Percentiles rank a stretch among this genome's conserved stretches.
Conservation (phyloP, 352 stramenopile genomes). For the Aphanomyces invadans region DNA sequence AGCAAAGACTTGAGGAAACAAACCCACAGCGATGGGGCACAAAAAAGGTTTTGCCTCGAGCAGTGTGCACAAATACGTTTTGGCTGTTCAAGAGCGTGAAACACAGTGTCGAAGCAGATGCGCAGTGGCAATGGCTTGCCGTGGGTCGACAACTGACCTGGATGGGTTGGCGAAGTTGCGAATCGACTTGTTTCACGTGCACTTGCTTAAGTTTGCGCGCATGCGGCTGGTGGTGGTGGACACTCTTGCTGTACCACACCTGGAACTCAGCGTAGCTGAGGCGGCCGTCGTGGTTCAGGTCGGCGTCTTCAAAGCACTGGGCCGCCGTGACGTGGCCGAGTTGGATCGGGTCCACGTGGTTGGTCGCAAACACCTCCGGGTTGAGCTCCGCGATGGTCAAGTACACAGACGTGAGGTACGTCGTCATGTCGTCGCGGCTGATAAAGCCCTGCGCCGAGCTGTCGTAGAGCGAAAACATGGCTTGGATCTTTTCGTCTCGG, state of each 20-base stretch:
- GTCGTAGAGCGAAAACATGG: conserved; percentile 82
- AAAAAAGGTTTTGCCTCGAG: no score
- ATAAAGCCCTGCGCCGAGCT: conserved; percentile 77
- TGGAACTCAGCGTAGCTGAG: conserved; percentile 38
- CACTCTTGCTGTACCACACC: conserved; percentile 54
- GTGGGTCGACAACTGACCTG: no score
- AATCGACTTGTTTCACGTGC: conserved; percentile 37
- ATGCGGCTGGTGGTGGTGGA: conserved; percentile 34
- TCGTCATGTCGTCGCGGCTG: conserved; percentile 69
- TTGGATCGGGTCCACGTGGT: conserved; percentile 26
- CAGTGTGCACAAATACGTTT: no score
- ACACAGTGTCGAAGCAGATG: no score
- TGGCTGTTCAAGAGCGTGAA: no score
- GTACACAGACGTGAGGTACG: conserved; percentile 69
- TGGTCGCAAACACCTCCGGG: conserved; percentile 36
- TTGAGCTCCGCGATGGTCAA: conserved; percentile 49
- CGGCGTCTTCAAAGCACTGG: conserved; percentile 30
- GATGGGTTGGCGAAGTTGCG: conserved; percentile 51
- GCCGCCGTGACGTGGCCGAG: conserved; percentile 24
- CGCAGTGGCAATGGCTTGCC: no score
- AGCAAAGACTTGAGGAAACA: conserved; percentile 31
- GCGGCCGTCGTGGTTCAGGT: conserved; percentile 28
- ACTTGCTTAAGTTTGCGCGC: conserved; percentile 25
- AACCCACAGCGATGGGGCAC: no score
- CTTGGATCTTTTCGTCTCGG: conserved; percentile 66